Evolutionary conservation across 2,329 filamentous ascomycete genomes (phyloP).

Genomic region (Sclerotinia borealis): DNA sequence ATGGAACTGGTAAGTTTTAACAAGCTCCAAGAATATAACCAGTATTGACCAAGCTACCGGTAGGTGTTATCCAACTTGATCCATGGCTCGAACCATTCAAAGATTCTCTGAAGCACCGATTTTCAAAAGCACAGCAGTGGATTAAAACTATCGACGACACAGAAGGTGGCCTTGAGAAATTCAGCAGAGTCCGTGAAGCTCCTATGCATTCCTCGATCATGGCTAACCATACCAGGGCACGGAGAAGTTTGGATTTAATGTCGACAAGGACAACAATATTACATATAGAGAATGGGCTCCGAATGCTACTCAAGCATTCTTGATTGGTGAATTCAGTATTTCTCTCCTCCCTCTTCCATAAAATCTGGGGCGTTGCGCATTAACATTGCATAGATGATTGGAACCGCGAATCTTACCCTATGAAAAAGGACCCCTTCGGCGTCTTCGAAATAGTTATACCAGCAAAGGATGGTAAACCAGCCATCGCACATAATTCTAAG

Average conservation of each 20-base stretch:
- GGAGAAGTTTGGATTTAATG: constrained; percentile 81
- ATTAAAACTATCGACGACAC: constrained; percentile 73
- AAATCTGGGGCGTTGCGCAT: constrained; percentile 13
- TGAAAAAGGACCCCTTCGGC: constrained; percentile 81
- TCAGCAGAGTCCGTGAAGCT: constrained; percentile 61
- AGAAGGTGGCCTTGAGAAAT: constrained; percentile 88
- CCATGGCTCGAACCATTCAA: constrained; percentile 85
- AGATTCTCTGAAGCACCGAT: constrained; percentile 69
- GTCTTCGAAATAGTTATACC: constrained; percentile 80
- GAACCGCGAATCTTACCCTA: constrained; percentile 75
- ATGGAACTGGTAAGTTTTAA: constrained; percentile 60
- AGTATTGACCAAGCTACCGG: constrained; percentile 23
- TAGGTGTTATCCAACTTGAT: constrained; percentile 85
- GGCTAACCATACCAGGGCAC: constrained; percentile 54
- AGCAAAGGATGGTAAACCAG: constrained; percentile 64
- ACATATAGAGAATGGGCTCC: constrained; percentile 95
- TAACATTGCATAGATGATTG: constrained; percentile 60
- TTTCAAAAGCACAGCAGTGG: constrained; percentile 76
- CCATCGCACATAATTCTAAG: constrained; percentile 90
- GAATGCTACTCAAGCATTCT: constrained; percentile 74
- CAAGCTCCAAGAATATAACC: neutral
- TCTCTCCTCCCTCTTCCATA: constrained; percentile 16
- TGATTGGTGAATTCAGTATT: constrained; percentile 91
- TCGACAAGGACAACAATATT: constrained; percentile 76
- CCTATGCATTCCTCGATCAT: neutral